Base-by-base conservation (phyloP, 2,329 filamentous ascomycete genomes). In the Xylaria multiplex region DNA sequence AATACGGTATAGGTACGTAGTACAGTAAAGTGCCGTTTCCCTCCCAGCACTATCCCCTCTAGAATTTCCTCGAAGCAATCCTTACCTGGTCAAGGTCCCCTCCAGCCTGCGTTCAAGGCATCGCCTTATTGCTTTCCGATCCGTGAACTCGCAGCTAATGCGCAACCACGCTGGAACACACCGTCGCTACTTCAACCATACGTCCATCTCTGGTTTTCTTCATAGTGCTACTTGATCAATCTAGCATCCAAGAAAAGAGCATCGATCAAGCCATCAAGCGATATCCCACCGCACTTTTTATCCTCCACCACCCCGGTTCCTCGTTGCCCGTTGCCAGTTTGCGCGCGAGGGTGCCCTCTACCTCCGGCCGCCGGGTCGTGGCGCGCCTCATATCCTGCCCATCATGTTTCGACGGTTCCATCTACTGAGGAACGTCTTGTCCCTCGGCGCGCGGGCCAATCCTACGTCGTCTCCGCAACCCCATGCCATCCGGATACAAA, bases 371-470 rank as follows among this genome's bases (percentile, higher is more conserved):
- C 73, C 71, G 65, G 46, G 62, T 65, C 56, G 48, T 66, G 75
- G 73, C 70, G 70, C 66, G 69, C 73, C 72, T 68, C 45, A 54
- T 50, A 58, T 27, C 27, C 43, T 62, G 62, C 67, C 70, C 69
- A 43, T 16, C 67, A 77, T 77, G 74, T 64, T 74, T n/a, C 75
- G 75, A 67, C 64, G 73, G 11, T 59, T 77, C 24, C 73, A 74
- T 57, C 69, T 68, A 16, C 70, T 64, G 56, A 69, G 62, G 57
- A 73, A 69, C 32, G 22, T 74, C 32, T 49, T 71, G 27, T 64
- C 70, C 35, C 68, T 73, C 45, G 67, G 65, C 58, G 42, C 69
- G 24, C 66, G 70, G 57, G 53, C 61, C 22, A 67, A 69, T 45
- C 50, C 55, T 45, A 54, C 65, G n/a, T 61, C 40, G 32, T 48